phyloP scores from a whole-genome alignment of 805 yeast genomes.

The Ascoidea tarda region DNA sequence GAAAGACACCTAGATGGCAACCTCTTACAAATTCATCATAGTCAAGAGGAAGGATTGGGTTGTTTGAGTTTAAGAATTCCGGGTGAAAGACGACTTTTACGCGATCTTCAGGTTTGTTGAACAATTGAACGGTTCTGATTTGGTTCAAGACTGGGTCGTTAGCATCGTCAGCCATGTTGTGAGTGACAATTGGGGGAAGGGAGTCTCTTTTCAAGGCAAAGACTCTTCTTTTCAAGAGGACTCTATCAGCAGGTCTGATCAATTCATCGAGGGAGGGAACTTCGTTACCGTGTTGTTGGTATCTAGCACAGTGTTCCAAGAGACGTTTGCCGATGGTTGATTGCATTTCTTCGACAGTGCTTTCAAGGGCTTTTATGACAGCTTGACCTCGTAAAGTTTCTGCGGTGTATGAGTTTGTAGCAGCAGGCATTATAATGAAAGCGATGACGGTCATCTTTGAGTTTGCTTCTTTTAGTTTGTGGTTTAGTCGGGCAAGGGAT shows the following conservation, averaged over 20 bases:
- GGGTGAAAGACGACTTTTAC: constrained; percentile 97
- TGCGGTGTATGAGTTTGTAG: constrained; percentile 85
- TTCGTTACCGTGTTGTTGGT: constrained; percentile 41
- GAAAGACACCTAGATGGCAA: constrained; percentile 96
- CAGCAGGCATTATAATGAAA: constrained; percentile 96
- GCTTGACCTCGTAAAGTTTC: constrained; percentile 96
- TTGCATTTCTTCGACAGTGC: constrained; percentile 80
- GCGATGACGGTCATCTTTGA: constrained; percentile 92
- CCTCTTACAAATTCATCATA: constrained; percentile 98
- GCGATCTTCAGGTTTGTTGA: constrained; percentile 79
- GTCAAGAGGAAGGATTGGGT: constrained; percentile 85
- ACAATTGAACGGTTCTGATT: constrained; percentile 80
- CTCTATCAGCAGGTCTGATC: constrained; percentile 77
- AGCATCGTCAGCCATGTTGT: constrained; percentile 88
- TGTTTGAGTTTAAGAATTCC: constrained; percentile 86
- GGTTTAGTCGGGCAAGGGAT: constrained; percentile 82
- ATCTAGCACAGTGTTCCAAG: constrained; percentile 80
- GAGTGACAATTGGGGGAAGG: constrained; percentile 92
- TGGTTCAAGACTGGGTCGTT: constrained; percentile 86
- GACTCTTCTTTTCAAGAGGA: constrained; percentile 80
- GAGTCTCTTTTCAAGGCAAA: constrained; percentile 83
- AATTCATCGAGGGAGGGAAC: constrained; percentile 73
- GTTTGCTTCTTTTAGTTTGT: constrained; percentile 64
- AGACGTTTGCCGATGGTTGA: constrained; percentile 73
- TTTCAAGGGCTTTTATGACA: constrained; percentile 81